These are phyloP conservation scores for Phytophthora crassamura DNA, from an alignment of 352 stramenopile genomes.

Conservation along the genomic window DNA sequence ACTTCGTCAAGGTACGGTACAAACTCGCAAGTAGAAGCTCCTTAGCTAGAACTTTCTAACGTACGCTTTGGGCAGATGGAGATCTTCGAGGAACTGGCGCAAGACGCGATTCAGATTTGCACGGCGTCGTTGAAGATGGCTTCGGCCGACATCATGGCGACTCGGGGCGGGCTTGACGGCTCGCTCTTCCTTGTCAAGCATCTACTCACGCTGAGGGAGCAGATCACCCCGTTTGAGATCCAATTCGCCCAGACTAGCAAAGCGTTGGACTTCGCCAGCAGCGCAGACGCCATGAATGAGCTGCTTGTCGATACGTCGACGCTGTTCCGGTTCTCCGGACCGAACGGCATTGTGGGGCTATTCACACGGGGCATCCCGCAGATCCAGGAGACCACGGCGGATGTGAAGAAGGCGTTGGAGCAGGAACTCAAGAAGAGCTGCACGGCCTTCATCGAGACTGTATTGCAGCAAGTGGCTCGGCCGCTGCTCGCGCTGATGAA, in stretches of 20 bases:
- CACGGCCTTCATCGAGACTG: slow-evolving; percentile 78
- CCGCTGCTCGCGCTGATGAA: slow-evolving; percentile 71
- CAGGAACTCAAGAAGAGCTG: slow-evolving; percentile 84
- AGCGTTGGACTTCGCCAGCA: slow-evolving; percentile 80
- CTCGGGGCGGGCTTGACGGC: slow-evolving; percentile 64
- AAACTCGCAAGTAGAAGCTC: background rate
- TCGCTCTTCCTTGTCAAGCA: slow-evolving; percentile 86
- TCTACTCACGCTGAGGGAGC: slow-evolving; percentile 80
- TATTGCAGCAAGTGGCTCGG: slow-evolving; percentile 64
- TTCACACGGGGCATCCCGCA: slow-evolving; percentile 79
- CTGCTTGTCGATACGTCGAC: slow-evolving; percentile 70
- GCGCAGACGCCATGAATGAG: slow-evolving; percentile 73
- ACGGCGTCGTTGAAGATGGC: slow-evolving; percentile 81
- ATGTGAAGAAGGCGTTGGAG: slow-evolving; percentile 84
- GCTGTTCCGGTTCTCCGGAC: slow-evolving; percentile 66
- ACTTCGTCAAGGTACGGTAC: slow-evolving; percentile 72
- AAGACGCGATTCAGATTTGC: slow-evolving; percentile 86
- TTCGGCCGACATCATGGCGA: slow-evolving; percentile 61
- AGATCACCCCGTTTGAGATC: slow-evolving; percentile 89
- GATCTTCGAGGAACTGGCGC: slow-evolving; percentile 86
- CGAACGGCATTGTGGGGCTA: slow-evolving; percentile 64
- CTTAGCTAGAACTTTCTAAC: background rate
- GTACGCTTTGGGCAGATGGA: slow-evolving; percentile 54
- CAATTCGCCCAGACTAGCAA: slow-evolving; percentile 78
- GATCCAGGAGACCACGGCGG: slow-evolving; percentile 78